Percentiles rank a stretch among this genome's conserved stretches.
These are phyloP conservation scores for Myxozyma monticola DNA, from an alignment of 805 yeast species.

Conservation along the genomic window DNA sequence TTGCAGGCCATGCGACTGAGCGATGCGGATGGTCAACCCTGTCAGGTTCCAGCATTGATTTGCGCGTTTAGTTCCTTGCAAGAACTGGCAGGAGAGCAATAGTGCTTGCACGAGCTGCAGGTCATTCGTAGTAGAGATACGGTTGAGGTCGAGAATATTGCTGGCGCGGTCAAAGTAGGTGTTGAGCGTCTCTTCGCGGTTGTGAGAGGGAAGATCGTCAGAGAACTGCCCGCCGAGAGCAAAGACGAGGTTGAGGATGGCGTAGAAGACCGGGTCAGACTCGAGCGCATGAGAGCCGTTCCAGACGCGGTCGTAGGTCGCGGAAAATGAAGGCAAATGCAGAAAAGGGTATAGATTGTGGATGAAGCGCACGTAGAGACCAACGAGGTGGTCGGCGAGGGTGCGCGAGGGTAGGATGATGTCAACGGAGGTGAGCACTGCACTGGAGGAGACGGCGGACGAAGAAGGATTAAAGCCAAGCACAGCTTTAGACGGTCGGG, in stretches of 20 bases:
- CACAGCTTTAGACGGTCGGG: not conserved
- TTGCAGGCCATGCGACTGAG: constrained; percentile 46
- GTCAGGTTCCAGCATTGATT: constrained; percentile 47
- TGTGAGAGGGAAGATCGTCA: constrained; percentile 15
- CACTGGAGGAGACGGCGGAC: not conserved
- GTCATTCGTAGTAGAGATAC: constrained; percentile 35
- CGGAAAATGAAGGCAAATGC: constrained; percentile 35
- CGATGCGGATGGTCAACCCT: constrained; percentile 47
- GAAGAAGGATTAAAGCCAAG: not conserved
- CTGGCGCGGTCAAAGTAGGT: constrained; percentile 34
- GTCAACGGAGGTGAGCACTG: not conserved
- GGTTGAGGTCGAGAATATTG: constrained; percentile 30
- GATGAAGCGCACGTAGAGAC: constrained; percentile 34
- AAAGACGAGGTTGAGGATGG: constrained; percentile 35
- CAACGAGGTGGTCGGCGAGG: constrained; percentile 34
- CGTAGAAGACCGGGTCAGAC: constrained; percentile 33
- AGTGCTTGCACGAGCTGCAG: constrained; percentile 35
- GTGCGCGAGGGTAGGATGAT: constrained; percentile 32
- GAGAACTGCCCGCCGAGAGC: constrained; percentile 36
- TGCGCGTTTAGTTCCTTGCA: constrained; percentile 36
- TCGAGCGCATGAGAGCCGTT: constrained; percentile 7
- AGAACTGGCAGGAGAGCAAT: constrained; percentile 34
- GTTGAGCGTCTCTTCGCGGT: constrained; percentile 16
- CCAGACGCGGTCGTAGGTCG: constrained; percentile 34
- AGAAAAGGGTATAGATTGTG: constrained; percentile 36